These are phyloP conservation scores for Penicillium nordicum DNA, from an alignment of 2,329 filamentous ascomycete species.

Conservation along the genomic window DNA sequence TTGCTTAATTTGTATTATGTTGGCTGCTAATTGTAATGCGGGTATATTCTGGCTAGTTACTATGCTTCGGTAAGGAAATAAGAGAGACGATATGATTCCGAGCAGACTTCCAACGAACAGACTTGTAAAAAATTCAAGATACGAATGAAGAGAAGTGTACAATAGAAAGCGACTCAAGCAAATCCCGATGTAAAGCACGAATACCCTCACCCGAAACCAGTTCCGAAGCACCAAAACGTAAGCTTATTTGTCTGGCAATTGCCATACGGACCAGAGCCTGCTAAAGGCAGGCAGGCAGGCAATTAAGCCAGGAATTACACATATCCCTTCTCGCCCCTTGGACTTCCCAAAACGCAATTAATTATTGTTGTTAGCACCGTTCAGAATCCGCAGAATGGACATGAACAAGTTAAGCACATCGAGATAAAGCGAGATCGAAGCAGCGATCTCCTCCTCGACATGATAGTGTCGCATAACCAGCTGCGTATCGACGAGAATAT, in stretches of 20 bases:
- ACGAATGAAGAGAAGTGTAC: background rate
- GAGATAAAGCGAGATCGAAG: slow-evolving; percentile 89
- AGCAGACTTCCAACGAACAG: background rate
- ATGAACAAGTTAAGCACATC: slow-evolving; percentile 98
- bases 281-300: background rate
- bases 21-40: background rate
- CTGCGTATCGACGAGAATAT: slow-evolving; percentile 96
- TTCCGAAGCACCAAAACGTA: slow-evolving; percentile 1
- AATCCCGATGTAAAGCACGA: background rate
- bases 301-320: background rate
- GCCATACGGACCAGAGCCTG: background rate
- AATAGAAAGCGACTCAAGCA: background rate
- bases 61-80: background rate
- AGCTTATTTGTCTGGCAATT: background rate
- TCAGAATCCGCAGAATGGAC: slow-evolving; percentile 89
- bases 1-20: background rate
- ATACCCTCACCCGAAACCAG: background rate
- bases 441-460: slow-evolving; percentile 96
- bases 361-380: slow-evolving; percentile 85
- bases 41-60: background rate
- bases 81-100: background rate
- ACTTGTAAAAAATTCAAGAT: background rate
- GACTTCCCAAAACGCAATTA: slow-evolving; percentile 43
- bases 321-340: background rate
- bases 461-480: slow-evolving; percentile 93